Evolutionary conservation across 2,329 filamentous ascomycete genomes (phyloP), one percentile per base, ranked within the genome.

Genomic region (Lachnum nothofagi): DNA sequence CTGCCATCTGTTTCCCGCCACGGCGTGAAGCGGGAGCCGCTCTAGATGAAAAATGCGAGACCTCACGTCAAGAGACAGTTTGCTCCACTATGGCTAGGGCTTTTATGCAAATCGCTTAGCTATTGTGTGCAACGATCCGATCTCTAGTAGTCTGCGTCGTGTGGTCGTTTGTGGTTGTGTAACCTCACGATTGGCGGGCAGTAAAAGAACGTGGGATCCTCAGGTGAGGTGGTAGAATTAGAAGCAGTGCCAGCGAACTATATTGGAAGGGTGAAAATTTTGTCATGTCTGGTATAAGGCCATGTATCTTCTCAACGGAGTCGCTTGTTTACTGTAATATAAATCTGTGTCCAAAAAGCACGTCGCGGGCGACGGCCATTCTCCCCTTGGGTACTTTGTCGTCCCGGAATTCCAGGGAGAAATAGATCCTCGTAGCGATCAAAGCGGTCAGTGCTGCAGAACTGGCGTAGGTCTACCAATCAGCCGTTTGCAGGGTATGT

Each of bases 401-500:
- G 5, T 3, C 19, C 20, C 23, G 37, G 27, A 9, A 49, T 42
- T 31, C 43, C 20, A 29, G 37, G 33, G 37, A 14, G 19, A 39
- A 40, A 29, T 19, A 52, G 27, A 35, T 42, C 45, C 48, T 42
- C 52, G 22, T 20, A 37, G 35, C 38, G 52, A 54, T 49, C 54
- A 53, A 54, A 56, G 53, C 52, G 48, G 48, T 52, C 48, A 57
- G 35, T 20, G 31, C 38, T 53, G 41, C 46, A 54, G 29, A 17
- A 37, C 37, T 22, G 23, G 48, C 33, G 48, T 12, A n/a, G 39
- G 22, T n/a, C 38, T 34, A 40, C 44, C 47, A 42, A 52, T 40
- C 49, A 19, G 39, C 52, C 49, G 57, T 60, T 60, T 60, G 57
- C 50, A 47, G 24, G 38, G 20, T 49, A 51, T 31, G 19, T 45